A percentile compares a stretch with the other conserved stretches of the same genome.
Conservation (phyloP, 2,329 filamentous ascomycete genomes). For the Periconia macrospinosa region DNA sequence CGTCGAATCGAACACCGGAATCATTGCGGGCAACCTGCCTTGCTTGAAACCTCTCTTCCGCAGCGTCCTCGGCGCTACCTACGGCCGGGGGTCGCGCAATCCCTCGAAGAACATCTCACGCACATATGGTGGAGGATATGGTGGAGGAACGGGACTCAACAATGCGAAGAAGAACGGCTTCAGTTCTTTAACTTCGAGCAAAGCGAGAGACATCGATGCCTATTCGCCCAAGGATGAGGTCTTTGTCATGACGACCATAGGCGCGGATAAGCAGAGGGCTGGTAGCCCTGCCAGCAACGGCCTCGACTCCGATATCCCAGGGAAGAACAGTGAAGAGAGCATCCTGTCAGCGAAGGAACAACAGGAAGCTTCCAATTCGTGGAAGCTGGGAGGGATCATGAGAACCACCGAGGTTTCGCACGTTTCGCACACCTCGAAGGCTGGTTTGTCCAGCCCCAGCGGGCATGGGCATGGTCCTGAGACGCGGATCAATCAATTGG, state of each 20-base stretch:
- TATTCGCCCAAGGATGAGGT: slow-evolving; percentile 1
- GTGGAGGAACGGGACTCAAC: slow-evolving; percentile 15
- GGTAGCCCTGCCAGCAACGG: background rate
- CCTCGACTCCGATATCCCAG: background rate
- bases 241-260: slow-evolving; percentile 14
- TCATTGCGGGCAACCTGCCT: slow-evolving; percentile 49
- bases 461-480: background rate
- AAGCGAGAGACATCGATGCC: background rate
- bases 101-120: slow-evolving; percentile 13
- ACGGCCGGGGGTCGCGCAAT: slow-evolving; percentile 25
- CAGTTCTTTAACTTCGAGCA: slow-evolving; percentile 10
- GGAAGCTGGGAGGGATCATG: slow-evolving; percentile 3
- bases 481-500: background rate
- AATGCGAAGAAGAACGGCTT: slow-evolving; percentile 6
- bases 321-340: slow-evolving; percentile 12
- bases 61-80: slow-evolving; percentile 36
- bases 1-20: slow-evolving; percentile 49
- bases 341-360: slow-evolving; percentile 1
- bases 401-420: slow-evolving; percentile 10
- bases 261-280: slow-evolving; percentile 6
- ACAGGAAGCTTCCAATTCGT: background rate
- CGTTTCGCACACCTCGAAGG: too few relatives aligned
- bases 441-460: too few relatives aligned
- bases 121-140: slow-evolving; percentile 24
- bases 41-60: slow-evolving; percentile 48